A percentile compares a stretch with the other conserved stretches of the same genome.
Evolutionary conservation across 371 early-diverging fungal genomes (phyloP).

Genomic region (Apophysomyces elegans): DNA sequence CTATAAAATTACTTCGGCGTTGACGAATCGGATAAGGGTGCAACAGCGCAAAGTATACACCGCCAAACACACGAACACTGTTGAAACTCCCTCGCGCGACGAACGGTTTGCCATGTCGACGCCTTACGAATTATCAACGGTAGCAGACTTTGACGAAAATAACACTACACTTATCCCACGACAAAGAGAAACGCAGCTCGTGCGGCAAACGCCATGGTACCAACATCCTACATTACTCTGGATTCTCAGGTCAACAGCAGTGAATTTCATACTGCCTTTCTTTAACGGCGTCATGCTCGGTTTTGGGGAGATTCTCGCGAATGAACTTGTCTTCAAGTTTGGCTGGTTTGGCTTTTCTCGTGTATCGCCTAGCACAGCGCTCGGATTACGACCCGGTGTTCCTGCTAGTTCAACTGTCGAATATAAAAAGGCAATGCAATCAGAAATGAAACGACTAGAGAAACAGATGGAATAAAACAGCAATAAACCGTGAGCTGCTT

Average conservation of each 20-base stretch:
- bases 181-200: constrained; percentile 12
- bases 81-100: background rate
- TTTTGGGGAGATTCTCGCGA: constrained; percentile 84
- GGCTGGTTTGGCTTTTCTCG: constrained; percentile 69
- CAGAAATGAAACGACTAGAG: constrained; percentile 32
- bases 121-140: background rate
- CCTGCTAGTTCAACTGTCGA: constrained; percentile 46
- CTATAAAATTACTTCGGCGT: no score
- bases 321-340: constrained; percentile 76
- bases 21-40: no score
- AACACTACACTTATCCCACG: background rate
- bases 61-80: no score
- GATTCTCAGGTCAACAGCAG: constrained; percentile 52
- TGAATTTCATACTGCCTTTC: constrained; percentile 74
- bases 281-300: constrained; percentile 83
- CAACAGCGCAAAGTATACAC: no score
- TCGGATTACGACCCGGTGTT: constrained; percentile 34
- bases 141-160: background rate
- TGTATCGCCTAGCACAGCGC: constrained; percentile 26
- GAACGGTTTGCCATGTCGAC: background rate
- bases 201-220: constrained; percentile 50
- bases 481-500: no score
- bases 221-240: constrained; percentile 47
- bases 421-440: constrained; percentile 39
- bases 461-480: constrained; percentile 8